A percentile compares a stretch with the other conserved stretches of the same genome.
These are phyloP conservation scores for Fusarium sp. DNA, from an alignment of 2,329 filamentous ascomycete genomes.

Conservation along the genomic window DNA sequence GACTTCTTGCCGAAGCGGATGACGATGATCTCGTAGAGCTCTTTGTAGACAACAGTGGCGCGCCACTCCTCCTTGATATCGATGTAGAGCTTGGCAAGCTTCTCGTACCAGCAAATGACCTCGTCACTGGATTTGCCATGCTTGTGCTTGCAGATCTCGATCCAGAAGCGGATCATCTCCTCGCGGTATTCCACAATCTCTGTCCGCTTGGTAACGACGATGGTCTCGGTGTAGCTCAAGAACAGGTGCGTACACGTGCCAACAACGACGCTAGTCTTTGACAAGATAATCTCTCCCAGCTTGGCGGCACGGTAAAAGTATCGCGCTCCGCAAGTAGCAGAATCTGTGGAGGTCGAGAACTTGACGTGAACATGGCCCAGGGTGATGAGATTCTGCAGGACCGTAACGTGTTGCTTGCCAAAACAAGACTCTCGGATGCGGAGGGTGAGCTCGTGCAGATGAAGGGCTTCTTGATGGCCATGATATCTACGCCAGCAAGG, in stretches of 20 bases:
- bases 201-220: constrained; percentile 54
- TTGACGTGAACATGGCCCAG: constrained; percentile 54
- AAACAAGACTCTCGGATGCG: constrained; percentile 55
- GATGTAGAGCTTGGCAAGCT: constrained; percentile 56
- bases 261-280: constrained; percentile 52
- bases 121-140: constrained; percentile 54
- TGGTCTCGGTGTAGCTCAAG: constrained; percentile 53
- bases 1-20: constrained; percentile 53
- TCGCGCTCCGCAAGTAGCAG: constrained; percentile 45
- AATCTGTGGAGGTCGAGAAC: constrained; percentile 38
- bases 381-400: constrained; percentile 57
- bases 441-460: constrained; percentile 54
- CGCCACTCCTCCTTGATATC: constrained; percentile 54
- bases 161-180: constrained; percentile 58
- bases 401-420: constrained; percentile 53
- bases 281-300: constrained; percentile 52
- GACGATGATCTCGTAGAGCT: constrained; percentile 54
- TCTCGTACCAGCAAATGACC: constrained; percentile 56
- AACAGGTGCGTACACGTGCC: constrained; percentile 56
- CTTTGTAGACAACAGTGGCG: constrained; percentile 52
- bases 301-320: constrained; percentile 56
- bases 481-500: constrained; percentile 50
- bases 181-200: constrained; percentile 56
- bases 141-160: constrained; percentile 55
- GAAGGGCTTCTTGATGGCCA: constrained; percentile 42